Evolutionary conservation across 352 stramenopile species (phyloP).

Genomic region (Phytophthora melonis): DNA sequence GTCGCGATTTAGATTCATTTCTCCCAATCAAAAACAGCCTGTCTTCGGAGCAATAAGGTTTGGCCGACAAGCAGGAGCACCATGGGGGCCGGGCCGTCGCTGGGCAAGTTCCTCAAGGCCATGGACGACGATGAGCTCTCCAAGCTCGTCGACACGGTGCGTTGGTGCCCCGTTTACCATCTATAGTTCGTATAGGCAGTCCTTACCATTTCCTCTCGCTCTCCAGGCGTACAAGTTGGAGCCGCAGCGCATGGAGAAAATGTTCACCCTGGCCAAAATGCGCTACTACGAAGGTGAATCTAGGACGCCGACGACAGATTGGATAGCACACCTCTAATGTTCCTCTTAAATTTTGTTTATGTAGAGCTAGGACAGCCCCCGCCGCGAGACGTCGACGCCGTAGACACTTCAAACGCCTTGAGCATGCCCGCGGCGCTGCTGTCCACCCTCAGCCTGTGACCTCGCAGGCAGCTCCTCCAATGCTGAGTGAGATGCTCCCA

Average conservation of each 20-base stretch:
- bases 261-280: conserved; percentile 56
- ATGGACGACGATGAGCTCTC: conserved; percentile 73
- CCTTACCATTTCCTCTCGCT: background rate
- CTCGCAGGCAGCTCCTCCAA: conserved; percentile 14
- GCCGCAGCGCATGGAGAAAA: conserved; percentile 56
- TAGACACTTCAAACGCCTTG: conserved; percentile 20
- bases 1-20: background rate
- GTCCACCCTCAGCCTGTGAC: background rate
- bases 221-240: conserved; percentile 64
- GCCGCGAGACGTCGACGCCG: conserved; percentile 11
- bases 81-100: conserved; percentile 59
- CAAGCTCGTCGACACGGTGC: conserved; percentile 53
- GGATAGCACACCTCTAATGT: background rate
- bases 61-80: background rate
- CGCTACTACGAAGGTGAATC: conserved; percentile 46
- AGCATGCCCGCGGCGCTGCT: conserved; percentile 25
- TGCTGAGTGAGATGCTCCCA: conserved; percentile 32
- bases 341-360: conserved; percentile 1
- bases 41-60: background rate
- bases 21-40: conserved; percentile 18
- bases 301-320: background rate
- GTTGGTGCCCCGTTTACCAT: background rate
- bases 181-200: background rate
- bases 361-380: conserved; percentile 25
- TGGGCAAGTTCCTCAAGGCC: conserved; percentile 63